Evolutionary conservation across 2,329 filamentous ascomycete species (phyloP).

Genomic region (Zelopaecilomyces penicillatus): DNA sequence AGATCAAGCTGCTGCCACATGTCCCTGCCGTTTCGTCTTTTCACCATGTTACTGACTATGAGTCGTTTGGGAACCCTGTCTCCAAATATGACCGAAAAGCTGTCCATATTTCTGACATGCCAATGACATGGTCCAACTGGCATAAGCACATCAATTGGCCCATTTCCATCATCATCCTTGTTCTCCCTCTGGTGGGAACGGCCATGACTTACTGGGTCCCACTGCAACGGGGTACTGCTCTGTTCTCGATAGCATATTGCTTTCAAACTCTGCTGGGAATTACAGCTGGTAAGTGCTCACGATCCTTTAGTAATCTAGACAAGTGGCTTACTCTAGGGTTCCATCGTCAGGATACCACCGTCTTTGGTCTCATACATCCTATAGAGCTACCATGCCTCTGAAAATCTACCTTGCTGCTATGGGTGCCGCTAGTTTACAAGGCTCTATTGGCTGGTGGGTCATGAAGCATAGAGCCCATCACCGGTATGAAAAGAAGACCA

Average conservation of each 20-base stretch:
- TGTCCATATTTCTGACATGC: no score
- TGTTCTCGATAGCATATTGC: not conserved
- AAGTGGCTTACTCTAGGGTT: not conserved
- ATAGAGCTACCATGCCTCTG: conserved; percentile 62
- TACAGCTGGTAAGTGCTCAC: conserved; percentile 47
- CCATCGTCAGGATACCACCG: conserved; percentile 34
- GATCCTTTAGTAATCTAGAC: not conserved
- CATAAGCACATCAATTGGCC: not conserved
- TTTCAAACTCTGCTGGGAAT: conserved; percentile 50
- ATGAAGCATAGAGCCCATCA: conserved; percentile 73
- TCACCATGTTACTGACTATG: conserved; percentile 38
- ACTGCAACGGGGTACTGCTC: not conserved
- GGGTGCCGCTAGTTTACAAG: conserved; percentile 68
- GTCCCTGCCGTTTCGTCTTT: not conserved
- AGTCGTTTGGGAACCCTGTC: conserved; percentile 32
- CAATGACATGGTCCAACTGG: not conserved
- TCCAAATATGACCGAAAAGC: no score
- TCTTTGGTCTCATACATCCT: conserved; percentile 71
- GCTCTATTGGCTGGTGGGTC: conserved; percentile 74
- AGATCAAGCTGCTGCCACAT: not conserved
- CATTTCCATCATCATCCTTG: not conserved
- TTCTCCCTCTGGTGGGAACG: not conserved
- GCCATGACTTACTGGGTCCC: not conserved
- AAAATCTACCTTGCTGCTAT: conserved; percentile 67
- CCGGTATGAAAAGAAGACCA: conserved; percentile 41